Conservation (phyloP, 2,329 filamentous ascomycete genomes). For the Ophiocordyceps camponoti-floridani region DNA sequence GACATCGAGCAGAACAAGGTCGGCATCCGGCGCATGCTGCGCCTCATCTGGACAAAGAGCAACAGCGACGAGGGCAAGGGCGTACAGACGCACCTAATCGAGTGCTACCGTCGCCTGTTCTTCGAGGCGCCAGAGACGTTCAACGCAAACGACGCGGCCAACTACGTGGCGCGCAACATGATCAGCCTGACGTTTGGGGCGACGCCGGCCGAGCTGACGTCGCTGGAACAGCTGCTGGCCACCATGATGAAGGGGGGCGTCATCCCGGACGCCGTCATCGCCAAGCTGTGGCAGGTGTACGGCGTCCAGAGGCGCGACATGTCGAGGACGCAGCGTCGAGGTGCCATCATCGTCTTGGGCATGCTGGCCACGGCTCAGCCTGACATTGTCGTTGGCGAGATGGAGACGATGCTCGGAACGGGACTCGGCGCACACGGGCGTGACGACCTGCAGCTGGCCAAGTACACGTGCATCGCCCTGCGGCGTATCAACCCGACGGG, state of each 20-base stretch:
- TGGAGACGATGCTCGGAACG: constrained; percentile 84
- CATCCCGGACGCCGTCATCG: constrained; percentile 69
- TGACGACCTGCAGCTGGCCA: constrained; percentile 71
- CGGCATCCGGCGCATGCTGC: constrained; percentile 88
- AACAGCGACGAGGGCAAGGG: constrained; percentile 99
- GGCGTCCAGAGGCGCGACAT: constrained; percentile 87
- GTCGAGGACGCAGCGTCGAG: constrained; percentile 74
- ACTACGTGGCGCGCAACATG: constrained; percentile 96
- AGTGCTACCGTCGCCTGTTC: constrained; percentile 89
- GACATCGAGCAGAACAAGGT: constrained; percentile 84
- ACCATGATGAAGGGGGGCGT: constrained; percentile 95
- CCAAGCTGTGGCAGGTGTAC: constrained; percentile 96
- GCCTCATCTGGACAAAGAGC: constrained; percentile 97
- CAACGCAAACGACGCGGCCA: constrained; percentile 74
- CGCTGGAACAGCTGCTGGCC: constrained; percentile 79
- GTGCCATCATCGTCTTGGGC: constrained; percentile 87
- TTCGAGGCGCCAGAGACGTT: constrained; percentile 89
- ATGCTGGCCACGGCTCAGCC: constrained; percentile 91
- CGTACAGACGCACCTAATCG: constrained; percentile 88
- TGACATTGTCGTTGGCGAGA: constrained; percentile 84
- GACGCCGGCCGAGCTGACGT: constrained; percentile 86
- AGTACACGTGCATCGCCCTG: constrained; percentile 88
- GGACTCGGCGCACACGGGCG: constrained; percentile 69
- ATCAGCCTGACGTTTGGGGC: constrained; percentile 95
- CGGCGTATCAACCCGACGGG: constrained; percentile 77